Evolutionary conservation across 169 alveolate species (phyloP), one percentile per base, ranked within the genome.

Genomic region (Cyclospora cayetanensis): DNA sequence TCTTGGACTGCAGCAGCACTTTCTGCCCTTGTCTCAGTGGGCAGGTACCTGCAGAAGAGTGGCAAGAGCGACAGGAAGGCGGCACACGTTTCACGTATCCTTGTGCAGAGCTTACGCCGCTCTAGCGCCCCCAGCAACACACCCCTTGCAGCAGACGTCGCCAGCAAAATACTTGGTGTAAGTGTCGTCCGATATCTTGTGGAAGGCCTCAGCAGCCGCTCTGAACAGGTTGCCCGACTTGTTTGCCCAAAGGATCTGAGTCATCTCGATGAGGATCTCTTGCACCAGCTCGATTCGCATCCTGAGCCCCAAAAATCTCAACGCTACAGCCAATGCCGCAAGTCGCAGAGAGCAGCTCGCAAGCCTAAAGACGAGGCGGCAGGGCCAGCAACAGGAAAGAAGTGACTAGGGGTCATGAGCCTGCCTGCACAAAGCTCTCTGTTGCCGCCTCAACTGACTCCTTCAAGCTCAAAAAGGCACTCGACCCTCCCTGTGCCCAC

Each of bases 31-130:
- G 1, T 25, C 2, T 70, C 60, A 5, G 91, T 82, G n/a, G 91
- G 91, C 63, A 84, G 52, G 39, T 72, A 53, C 66, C 91, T 84
- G 82, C 34, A 52, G 63, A 27, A 39, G 43, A 12, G 25, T 20
- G 31, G 37, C 39, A 46, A 74, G 12, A n/a, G 18, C 46, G n/a
- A n/a, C 11, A 20, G 55, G 31, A 60, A 60, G 31, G 31, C 25
- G 37, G 60, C 60, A 1, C 1, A 15, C 60, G 0, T 46, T 22
- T 46, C 60, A 50, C 60, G 60, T 18, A n/a, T n/a, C n/a, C n/a
- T n/a, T n/a, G 4, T 11, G 35, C 9, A 55, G 27, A 25, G 27
- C 22, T 31, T n/a, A 1, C 70, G n/a, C n/a, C n/a, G n/a, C n/a
- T n/a, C n/a, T n/a, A n/a, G n/a, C n/a, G n/a, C n/a, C n/a, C n/a